Percentiles rank a stretch among this genome's conserved stretches.
Evolutionary conservation across 2,329 filamentous ascomycete species (phyloP).

Genomic region (Tympanopsis confertula): DNA sequence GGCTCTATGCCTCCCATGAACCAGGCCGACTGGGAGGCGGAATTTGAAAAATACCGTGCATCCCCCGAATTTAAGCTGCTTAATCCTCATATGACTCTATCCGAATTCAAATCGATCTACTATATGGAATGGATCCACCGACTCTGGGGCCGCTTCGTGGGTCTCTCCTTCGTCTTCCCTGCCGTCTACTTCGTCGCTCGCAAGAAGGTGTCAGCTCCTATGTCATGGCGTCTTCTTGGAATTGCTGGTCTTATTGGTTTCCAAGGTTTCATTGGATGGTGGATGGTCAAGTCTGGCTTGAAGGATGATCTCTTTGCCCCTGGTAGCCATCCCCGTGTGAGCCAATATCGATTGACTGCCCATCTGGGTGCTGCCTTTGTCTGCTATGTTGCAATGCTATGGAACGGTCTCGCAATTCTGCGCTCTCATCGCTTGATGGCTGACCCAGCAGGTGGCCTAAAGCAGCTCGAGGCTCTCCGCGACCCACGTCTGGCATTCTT

Average conservation of each 20-base stretch:
- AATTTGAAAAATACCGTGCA: slow-evolving; percentile 52
- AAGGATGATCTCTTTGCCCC: slow-evolving; percentile 92
- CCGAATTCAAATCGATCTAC: slow-evolving; percentile 63
- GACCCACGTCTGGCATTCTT: slow-evolving; percentile 61
- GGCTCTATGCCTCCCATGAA: slow-evolving; percentile 52
- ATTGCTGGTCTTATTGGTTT: slow-evolving; percentile 68
- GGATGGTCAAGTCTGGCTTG: slow-evolving; percentile 96
- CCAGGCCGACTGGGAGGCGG: slow-evolving; percentile 49
- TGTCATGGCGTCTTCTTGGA: slow-evolving; percentile 44
- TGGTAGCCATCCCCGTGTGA: slow-evolving; percentile 81
- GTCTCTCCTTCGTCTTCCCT: slow-evolving; percentile 52
- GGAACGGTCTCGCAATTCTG: slow-evolving; percentile 75
- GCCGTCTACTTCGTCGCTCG: slow-evolving; percentile 53
- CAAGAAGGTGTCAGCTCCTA: slow-evolving; percentile 42
- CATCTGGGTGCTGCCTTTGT: slow-evolving; percentile 84
- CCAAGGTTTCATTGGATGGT: slow-evolving; percentile 94
- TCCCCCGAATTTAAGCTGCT: slow-evolving; percentile 56
- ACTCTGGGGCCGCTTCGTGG: slow-evolving; percentile 56
- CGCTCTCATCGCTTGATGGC: slow-evolving; percentile 63
- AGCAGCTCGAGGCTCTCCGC: slow-evolving; percentile 48
- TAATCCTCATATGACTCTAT: slow-evolving; percentile 53
- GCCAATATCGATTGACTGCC: slow-evolving; percentile 82
- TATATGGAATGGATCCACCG: slow-evolving; percentile 67
- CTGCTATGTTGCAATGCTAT: slow-evolving; percentile 89
- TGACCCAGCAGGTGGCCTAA: slow-evolving; percentile 50